These are phyloP conservation scores for Zygotorulaspora florentina DNA, from an alignment of 805 yeast genomes.

Conservation along the genomic window DNA sequence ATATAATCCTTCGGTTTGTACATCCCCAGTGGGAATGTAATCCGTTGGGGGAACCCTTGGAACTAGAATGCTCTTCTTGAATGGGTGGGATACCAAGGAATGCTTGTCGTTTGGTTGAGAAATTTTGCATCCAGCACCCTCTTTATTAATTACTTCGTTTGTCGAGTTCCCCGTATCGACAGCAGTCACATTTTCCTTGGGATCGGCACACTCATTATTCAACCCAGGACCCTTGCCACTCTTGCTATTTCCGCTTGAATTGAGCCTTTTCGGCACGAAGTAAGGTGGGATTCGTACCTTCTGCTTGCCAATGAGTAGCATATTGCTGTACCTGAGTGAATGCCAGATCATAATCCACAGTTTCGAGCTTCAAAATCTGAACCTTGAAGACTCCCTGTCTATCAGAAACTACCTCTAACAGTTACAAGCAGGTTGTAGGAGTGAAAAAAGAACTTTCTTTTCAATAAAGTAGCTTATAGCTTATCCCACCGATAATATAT, in stretches of 20 bases:
- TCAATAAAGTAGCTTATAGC: too few relatives aligned
- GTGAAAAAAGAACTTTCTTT: too few relatives aligned
- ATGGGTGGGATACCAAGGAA: not conserved
- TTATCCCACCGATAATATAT: too few relatives aligned
- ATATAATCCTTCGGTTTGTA: slow-evolving; percentile 39
- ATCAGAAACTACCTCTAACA: too few relatives aligned
- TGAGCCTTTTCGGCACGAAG: not conserved
- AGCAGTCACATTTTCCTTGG: not conserved
- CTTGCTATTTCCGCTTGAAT: not conserved
- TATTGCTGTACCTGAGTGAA: not conserved
- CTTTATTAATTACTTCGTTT: too few relatives aligned
- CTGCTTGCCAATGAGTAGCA: not conserved
- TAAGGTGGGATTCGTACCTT: not conserved
- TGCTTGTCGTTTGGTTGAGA: too few relatives aligned
- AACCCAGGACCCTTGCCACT: not conserved
- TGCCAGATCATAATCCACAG: not conserved
- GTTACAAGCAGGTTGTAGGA: too few relatives aligned
- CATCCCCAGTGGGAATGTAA: slow-evolving; percentile 25
- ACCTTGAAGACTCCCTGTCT: too few relatives aligned
- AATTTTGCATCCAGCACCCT: too few relatives aligned
- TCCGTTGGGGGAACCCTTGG: slow-evolving; percentile 32
- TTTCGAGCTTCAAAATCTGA: not conserved
- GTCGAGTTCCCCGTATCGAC: not conserved
- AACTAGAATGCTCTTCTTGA: slow-evolving; percentile 14
- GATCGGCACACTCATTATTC: not conserved